Evolutionary conservation across 2,329 filamentous ascomycete species (phyloP).

Genomic region (Monosporascus sp.): DNA sequence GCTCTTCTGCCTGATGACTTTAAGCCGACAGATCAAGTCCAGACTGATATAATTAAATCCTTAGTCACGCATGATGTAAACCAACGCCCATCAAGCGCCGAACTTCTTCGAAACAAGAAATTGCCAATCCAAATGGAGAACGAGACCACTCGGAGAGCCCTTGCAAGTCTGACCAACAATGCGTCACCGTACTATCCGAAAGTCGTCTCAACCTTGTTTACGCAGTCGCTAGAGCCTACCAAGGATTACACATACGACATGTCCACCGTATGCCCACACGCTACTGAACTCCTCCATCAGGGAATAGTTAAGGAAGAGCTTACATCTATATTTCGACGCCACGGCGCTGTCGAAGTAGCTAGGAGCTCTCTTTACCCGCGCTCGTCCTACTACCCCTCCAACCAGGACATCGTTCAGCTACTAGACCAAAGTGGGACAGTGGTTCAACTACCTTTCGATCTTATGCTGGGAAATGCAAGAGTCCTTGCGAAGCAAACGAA

Average conservation of each 20-base stretch:
- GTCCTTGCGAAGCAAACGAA: conserved; percentile 67
- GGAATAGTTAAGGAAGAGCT: conserved; percentile 70
- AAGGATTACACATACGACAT: conserved; percentile 80
- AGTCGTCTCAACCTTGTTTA: conserved; percentile 81
- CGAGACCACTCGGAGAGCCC: conserved; percentile 78
- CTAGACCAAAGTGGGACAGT: conserved; percentile 82
- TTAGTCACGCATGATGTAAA: conserved; percentile 79
- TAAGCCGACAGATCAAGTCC: conserved; percentile 61
- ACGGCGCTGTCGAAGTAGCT: conserved; percentile 80
- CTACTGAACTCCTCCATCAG: conserved; percentile 63
- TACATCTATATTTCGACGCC: conserved; percentile 74
- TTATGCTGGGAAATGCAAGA: conserved; percentile 84
- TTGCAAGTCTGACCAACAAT: conserved; percentile 76
- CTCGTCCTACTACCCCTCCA: conserved; percentile 66
- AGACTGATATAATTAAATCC: conserved; percentile 73
- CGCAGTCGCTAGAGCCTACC: conserved; percentile 67
- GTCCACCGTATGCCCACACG: conserved; percentile 48
- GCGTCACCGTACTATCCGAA: conserved; percentile 85
- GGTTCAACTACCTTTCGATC: conserved; percentile 88
- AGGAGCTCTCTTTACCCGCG: conserved; percentile 75
- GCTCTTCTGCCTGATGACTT: conserved; percentile 72
- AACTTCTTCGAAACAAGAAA: conserved; percentile 79
- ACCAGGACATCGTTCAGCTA: conserved; percentile 68
- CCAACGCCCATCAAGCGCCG: conserved; percentile 74
- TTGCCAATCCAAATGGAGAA: conserved; percentile 90